A percentile compares a stretch with the other conserved stretches of the same genome.
These are phyloP conservation scores for Trametes sp. DNA, from an alignment of 1,284 basidiomycete species.

Conservation along the genomic window DNA sequence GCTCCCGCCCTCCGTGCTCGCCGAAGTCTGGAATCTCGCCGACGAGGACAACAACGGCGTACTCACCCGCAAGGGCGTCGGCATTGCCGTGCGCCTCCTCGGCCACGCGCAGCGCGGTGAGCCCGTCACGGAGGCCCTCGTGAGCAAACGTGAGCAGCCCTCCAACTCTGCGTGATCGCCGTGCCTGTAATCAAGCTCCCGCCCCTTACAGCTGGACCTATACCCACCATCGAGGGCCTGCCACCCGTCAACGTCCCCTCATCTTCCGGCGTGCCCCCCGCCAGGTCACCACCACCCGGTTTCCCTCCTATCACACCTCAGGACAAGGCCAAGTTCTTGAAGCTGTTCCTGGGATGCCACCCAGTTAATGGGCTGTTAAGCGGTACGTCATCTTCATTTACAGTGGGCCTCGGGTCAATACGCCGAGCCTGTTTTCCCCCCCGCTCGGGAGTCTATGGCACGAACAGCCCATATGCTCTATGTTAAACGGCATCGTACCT, in stretches of 20 bases:
- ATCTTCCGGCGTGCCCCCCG: constrained; percentile 61
- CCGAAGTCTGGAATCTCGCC: constrained; percentile 93
- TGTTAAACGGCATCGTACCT: no score
- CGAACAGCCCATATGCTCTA: no score
- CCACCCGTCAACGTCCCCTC: constrained; percentile 52
- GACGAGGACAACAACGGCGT: constrained; percentile 95
- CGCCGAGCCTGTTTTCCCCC: no score
- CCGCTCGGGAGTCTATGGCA: no score
- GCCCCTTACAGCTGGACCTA: constrained; percentile 73
- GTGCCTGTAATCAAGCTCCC: constrained; percentile 21
- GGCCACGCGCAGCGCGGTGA: constrained; percentile 93
- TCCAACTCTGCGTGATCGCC: constrained; percentile 22
- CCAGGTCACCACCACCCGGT: constrained; percentile 66
- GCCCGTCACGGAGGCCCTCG: constrained; percentile 63
- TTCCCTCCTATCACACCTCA: constrained; percentile 76
- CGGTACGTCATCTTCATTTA: constrained; percentile 50
- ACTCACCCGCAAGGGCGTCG: constrained; percentile 86
- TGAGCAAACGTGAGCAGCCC: constrained; percentile 68
- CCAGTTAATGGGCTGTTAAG: constrained; percentile 81
- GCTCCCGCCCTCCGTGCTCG: constrained; percentile 79
- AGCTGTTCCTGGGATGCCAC: constrained; percentile 78
- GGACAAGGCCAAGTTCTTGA: constrained; percentile 85
- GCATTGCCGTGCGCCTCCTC: constrained; percentile 88
- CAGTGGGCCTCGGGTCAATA: no score
- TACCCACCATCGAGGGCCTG: constrained; percentile 83